Evolutionary conservation across 2,329 filamentous ascomycete genomes (phyloP).

Genomic region (Ascomycota sp.): DNA sequence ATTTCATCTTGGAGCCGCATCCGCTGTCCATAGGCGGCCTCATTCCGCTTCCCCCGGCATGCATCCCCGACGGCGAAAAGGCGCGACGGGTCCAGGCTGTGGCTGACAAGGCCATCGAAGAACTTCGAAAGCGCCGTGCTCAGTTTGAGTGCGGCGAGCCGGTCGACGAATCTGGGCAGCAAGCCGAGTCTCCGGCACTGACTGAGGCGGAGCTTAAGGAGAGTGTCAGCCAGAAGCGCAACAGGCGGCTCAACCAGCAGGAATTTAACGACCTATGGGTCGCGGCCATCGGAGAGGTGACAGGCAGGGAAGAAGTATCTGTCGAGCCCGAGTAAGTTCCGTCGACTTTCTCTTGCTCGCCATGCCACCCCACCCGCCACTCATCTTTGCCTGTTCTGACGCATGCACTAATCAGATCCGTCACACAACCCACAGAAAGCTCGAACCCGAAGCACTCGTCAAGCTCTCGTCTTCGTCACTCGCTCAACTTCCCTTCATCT

Average conservation of each 20-base stretch:
- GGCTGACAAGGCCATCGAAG: slow-evolving; percentile 68
- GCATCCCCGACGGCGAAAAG: slow-evolving; percentile 86
- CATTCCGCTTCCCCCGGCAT: slow-evolving; percentile 69
- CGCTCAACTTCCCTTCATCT: slow-evolving; percentile 72
- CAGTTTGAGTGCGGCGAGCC: slow-evolving; percentile 75
- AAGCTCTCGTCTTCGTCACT: slow-evolving; percentile 69
- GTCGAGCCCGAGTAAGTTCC: slow-evolving; percentile 29
- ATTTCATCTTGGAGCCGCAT: slow-evolving; percentile 68
- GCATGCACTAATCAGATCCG: slow-evolving; percentile 67
- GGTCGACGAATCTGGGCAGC: slow-evolving; percentile 35
- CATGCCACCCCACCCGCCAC: not conserved
- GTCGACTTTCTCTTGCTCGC: slow-evolving; percentile 4
- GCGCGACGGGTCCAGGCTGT: slow-evolving; percentile 68
- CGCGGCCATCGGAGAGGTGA: slow-evolving; percentile 50
- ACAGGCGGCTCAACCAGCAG: slow-evolving; percentile 60
- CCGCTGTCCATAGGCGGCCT: slow-evolving; percentile 62
- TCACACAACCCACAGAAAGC: slow-evolving; percentile 49
- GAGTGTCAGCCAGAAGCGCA: slow-evolving; percentile 50
- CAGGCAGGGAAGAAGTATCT: slow-evolving; percentile 36
- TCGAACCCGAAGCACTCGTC: slow-evolving; percentile 33
- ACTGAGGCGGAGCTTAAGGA: slow-evolving; percentile 56
- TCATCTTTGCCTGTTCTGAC: slow-evolving; percentile 27
- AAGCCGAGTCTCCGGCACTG: slow-evolving; percentile 32
- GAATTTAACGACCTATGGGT: slow-evolving; percentile 83
- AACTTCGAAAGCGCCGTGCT: slow-evolving; percentile 63